phyloP scores from a whole-genome alignment of 2,329 filamentous ascomycete species.

The Fusarium pseudonygamai region DNA sequence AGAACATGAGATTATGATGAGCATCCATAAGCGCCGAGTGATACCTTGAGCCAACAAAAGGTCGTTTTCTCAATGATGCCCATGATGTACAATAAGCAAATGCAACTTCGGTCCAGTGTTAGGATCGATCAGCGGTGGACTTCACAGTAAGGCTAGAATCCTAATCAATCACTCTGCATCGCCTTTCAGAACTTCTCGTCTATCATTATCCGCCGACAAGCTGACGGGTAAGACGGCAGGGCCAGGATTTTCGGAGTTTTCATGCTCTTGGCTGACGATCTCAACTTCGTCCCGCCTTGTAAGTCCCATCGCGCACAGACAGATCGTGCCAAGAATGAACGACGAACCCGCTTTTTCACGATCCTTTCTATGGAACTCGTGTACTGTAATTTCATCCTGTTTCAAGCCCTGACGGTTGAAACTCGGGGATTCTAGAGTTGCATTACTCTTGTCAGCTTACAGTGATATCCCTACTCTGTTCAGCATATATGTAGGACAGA shows the following conservation, averaged over 20 bases:
- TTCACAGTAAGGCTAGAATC: background rate
- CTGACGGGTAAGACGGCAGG: background rate
- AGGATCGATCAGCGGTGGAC: background rate
- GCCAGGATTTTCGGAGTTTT: background rate
- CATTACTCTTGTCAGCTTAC: background rate
- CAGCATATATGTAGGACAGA: conserved; percentile 1
- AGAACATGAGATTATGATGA: background rate
- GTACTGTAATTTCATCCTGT: conserved; percentile 1
- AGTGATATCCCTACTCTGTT: too few species aligned
- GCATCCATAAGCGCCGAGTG: background rate
- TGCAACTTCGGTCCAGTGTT: background rate
- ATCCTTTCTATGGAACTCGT: conserved; percentile 1
- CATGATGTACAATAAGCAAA: background rate
- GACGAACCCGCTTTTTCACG: background rate
- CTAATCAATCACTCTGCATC: background rate
- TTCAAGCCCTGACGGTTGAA: background rate
- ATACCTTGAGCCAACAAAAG: background rate
- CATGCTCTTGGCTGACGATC: conserved; percentile 2
- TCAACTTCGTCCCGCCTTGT: background rate
- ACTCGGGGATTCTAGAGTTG: too few species aligned
- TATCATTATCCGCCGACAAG: background rate
- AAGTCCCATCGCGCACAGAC: background rate
- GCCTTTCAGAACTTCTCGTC: background rate
- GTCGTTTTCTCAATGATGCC: accelerated
- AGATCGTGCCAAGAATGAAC: background rate